phyloP scores from a whole-genome alignment of 1,284 basidiomycete genomes.

The Austroboletus novae-zelandiae region DNA sequence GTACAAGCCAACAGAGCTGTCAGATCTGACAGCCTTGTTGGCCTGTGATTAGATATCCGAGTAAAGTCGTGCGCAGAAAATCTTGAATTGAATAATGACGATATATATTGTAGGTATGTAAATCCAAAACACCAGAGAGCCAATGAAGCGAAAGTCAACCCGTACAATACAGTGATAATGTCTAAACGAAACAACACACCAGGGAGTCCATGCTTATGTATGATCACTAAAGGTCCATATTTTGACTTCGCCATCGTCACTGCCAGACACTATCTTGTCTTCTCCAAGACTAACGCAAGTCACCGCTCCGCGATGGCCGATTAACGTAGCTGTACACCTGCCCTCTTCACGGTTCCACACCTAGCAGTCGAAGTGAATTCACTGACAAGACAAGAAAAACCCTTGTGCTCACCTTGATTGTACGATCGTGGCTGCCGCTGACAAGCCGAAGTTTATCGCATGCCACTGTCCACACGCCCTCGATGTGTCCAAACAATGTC shows the following conservation, averaged over 20 bases:
- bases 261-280: slow-evolving; percentile 94
- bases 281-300: slow-evolving; percentile 90
- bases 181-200: background rate
- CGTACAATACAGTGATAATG: background rate
- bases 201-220: background rate
- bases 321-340: slow-evolving; percentile 84
- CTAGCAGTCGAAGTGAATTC: slow-evolving; percentile 34
- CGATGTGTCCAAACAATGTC: slow-evolving; percentile 95
- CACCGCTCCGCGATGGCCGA: slow-evolving; percentile 93
- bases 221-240: slow-evolving; percentile 75
- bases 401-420: slow-evolving; percentile 72
- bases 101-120: slow-evolving; percentile 1
- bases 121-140: no score
- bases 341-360: slow-evolving; percentile 95
- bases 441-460: slow-evolving; percentile 91
- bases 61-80: background rate
- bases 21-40: background rate
- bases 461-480: slow-evolving; percentile 96
- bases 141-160: slow-evolving; percentile 1
- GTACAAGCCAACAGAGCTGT: background rate
- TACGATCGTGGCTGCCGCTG: slow-evolving; percentile 89
- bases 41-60: background rate
- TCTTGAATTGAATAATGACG: background rate
- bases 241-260: slow-evolving; percentile 82
- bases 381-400: background rate